These are phyloP conservation scores for Boletus pseudopeckii DNA, from an alignment of 768 basidiomycete species.

Conservation along the genomic window DNA sequence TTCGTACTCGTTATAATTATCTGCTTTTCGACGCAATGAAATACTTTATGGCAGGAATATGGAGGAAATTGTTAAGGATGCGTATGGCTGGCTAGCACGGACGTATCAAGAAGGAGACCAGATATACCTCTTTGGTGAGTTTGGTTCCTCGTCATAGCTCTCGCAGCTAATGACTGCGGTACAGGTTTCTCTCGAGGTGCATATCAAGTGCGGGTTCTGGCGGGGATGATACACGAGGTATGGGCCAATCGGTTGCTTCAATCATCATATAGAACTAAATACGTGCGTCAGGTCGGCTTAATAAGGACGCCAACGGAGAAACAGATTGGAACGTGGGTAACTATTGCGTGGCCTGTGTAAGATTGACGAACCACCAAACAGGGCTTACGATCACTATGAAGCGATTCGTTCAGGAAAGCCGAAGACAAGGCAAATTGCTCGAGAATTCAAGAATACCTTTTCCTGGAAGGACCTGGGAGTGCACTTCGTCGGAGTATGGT, in stretches of 20 bases:
- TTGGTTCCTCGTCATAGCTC: neutral
- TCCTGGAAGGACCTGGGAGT: conserved; percentile 41
- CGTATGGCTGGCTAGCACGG: conserved; percentile 33
- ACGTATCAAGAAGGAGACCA: conserved; percentile 31
- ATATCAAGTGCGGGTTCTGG: conserved; percentile 39
- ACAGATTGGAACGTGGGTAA: conserved; percentile 30
- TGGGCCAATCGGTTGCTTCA: neutral
- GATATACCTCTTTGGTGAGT: conserved; percentile 35
- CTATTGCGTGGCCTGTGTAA: neutral
- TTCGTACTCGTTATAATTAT: conserved; percentile 13
- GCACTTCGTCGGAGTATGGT: conserved; percentile 56
- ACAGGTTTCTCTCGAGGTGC: conserved; percentile 44
- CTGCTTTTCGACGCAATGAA: neutral
- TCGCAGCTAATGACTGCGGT: neutral
- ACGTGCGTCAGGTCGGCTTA: conserved; percentile 31
- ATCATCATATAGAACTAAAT: neutral
- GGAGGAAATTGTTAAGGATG: conserved; percentile 32
- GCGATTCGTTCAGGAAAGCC: conserved; percentile 16
- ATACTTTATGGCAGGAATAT: conserved; percentile 29
- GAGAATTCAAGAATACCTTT: conserved; percentile 44
- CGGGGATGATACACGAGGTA: conserved; percentile 41
- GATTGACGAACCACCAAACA: neutral
- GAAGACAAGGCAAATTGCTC: conserved; percentile 17
- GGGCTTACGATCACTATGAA: conserved; percentile 21
- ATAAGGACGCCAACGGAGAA: conserved; percentile 30